A percentile compares a stretch with the other conserved stretches of the same genome.
These are phyloP conservation scores for Musa acuminata DNA, from an alignment of 176 grass and related monocot genomes.

Conservation along the genomic window DNA sequence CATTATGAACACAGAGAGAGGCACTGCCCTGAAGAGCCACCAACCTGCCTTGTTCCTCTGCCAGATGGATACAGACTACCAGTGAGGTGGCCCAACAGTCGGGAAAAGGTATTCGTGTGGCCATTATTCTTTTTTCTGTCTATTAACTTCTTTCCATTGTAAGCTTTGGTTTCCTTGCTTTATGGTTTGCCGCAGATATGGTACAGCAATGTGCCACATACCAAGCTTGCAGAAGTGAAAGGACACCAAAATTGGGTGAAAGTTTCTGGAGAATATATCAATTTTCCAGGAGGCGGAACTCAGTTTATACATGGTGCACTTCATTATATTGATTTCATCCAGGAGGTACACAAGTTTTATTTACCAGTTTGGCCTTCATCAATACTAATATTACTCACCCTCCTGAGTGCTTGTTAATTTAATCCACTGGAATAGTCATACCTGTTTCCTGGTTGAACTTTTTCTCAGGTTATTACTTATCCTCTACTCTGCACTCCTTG, in stretches of 20 bases:
- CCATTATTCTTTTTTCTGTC: conserved; percentile 14
- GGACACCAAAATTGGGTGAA: conserved; percentile 99
- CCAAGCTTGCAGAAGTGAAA: conserved; percentile 72
- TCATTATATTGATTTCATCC: conserved; percentile 91
- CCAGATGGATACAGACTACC: conserved; percentile 62
- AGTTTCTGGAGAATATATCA: conserved; percentile 78
- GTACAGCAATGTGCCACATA: conserved; percentile 91
- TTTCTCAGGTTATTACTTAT: not conserved
- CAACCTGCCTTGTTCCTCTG: conserved; percentile 82
- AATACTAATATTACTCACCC: not conserved
- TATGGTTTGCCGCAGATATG: conserved; percentile 48
- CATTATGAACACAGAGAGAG: conserved; percentile 97
- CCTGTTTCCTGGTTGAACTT: not conserved
- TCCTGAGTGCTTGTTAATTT: not conserved
- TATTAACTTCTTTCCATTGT: not conserved
- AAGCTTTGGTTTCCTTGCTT: not conserved
- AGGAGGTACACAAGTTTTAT: conserved; percentile 46
- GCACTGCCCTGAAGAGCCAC: conserved; percentile 77
- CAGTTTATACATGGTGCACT: conserved; percentile 95
- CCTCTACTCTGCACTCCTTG: not conserved
- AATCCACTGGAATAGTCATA: not conserved
- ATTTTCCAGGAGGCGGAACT: conserved; percentile 93
- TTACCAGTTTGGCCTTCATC: not conserved
- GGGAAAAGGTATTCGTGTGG: conserved; percentile 61
- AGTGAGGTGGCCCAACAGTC: conserved; percentile 74